phyloP scores from a whole-genome alignment of 2,329 filamentous ascomycete species.

The Fusarium setosum region DNA sequence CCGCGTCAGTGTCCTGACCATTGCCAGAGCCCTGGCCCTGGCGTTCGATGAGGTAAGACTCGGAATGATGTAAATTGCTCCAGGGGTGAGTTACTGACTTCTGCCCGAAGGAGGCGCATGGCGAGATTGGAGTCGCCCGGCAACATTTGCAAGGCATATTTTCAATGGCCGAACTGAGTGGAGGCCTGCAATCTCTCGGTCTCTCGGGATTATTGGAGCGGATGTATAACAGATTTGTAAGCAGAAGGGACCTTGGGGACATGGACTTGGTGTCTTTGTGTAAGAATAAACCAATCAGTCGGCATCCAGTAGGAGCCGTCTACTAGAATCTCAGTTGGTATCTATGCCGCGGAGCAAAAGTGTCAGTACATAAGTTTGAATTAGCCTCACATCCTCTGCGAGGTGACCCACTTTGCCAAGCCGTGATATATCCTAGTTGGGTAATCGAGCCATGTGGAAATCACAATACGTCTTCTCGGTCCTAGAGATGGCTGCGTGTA shows the following conservation, averaged over 20 bases:
- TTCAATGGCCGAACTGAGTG: neutral
- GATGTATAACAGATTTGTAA: neutral
- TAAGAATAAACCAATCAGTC: neutral
- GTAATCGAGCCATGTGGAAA: too few species aligned
- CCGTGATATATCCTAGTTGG: too few species aligned
- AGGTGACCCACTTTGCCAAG: too few species aligned
- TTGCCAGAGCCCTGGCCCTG: conserved; percentile 8
- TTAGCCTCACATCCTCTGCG: too few species aligned
- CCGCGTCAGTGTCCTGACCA: neutral
- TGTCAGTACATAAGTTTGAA: too few species aligned
- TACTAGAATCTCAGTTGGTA: neutral
- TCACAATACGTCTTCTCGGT: too few species aligned
- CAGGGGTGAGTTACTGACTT: neutral
- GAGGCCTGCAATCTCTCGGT: neutral
- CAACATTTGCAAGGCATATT: neutral
- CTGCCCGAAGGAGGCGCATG: neutral
- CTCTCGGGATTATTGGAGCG: neutral
- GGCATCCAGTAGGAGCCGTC: neutral
- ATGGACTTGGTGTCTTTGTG: neutral
- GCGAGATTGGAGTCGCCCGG: neutral
- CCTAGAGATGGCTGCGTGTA: too few species aligned
- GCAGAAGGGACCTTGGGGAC: neutral
- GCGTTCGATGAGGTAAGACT: conserved; percentile 12
- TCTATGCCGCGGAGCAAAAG: neutral
- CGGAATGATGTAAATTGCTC: neutral